These are phyloP conservation scores for Hygrophorus russula DNA, from an alignment of 768 basidiomycete species.

Conservation along the genomic window DNA sequence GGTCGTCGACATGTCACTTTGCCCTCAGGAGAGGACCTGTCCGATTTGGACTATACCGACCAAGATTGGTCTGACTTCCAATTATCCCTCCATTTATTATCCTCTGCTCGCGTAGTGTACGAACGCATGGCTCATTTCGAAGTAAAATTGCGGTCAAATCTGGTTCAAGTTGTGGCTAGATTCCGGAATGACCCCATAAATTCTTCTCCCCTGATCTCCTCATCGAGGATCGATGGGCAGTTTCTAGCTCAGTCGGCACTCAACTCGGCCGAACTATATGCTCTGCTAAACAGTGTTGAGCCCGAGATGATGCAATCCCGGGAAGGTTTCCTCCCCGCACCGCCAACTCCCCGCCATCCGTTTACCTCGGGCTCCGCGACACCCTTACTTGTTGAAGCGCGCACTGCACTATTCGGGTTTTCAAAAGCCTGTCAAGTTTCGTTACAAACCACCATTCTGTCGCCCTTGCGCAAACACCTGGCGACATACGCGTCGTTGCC, in stretches of 20 bases:
- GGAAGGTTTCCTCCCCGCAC: slow-evolving; percentile 16
- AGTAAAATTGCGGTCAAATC: slow-evolving; percentile 43
- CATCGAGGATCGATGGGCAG: slow-evolving; percentile 56
- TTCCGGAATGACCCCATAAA: slow-evolving; percentile 47
- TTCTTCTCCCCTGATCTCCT: slow-evolving; percentile 35
- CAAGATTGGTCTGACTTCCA: slow-evolving; percentile 90
- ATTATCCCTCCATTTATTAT: slow-evolving; percentile 67
- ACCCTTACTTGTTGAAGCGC: slow-evolving; percentile 42
- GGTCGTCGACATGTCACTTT: slow-evolving; percentile 11
- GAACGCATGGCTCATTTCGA: slow-evolving; percentile 67
- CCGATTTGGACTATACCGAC: slow-evolving; percentile 75
- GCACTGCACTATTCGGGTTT: slow-evolving; percentile 47
- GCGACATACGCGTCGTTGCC: slow-evolving; percentile 55
- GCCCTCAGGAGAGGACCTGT: slow-evolving; percentile 48
- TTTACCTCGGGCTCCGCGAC: slow-evolving; percentile 17
- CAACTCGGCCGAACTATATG: slow-evolving; percentile 68
- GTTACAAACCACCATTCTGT: slow-evolving; percentile 74
- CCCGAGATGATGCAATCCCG: slow-evolving; percentile 21
- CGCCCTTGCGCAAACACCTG: slow-evolving; percentile 70
- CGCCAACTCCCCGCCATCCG: slow-evolving; percentile 16
- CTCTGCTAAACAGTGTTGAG: slow-evolving; percentile 44
- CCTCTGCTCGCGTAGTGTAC: slow-evolving; percentile 62
- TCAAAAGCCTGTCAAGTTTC: slow-evolving; percentile 66
- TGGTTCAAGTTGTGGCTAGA: slow-evolving; percentile 47
- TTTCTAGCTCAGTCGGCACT: slow-evolving; percentile 77